These are phyloP conservation scores for Stephania yunnanensis DNA, from an alignment of 164 flowering plant genomes.

Conservation along the genomic window DNA sequence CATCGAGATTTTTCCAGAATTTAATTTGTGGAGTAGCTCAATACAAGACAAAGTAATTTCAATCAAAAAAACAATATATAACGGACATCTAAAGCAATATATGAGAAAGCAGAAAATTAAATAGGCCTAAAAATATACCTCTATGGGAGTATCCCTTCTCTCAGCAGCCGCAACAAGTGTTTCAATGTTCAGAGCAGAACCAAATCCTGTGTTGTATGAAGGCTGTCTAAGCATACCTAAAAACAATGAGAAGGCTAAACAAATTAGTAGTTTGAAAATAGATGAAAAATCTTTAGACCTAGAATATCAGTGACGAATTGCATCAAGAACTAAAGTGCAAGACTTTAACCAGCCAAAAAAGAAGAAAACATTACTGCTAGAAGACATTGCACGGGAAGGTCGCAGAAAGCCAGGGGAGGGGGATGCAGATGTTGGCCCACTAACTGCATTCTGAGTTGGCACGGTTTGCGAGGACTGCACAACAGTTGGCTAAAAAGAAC, in stretches of 20 bases:
- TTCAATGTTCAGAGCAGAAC: slow-evolving; percentile 94
- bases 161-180: slow-evolving; percentile 97
- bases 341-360: background rate
- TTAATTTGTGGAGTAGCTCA: background rate
- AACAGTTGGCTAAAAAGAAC: slow-evolving; percentile 1
- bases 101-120: background rate
- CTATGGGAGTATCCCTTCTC: slow-evolving; percentile 76
- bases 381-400: slow-evolving; percentile 52
- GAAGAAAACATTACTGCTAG: slow-evolving; percentile 44
- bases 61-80: too few species aligned
- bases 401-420: slow-evolving; percentile 62
- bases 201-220: slow-evolving; percentile 62
- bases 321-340: background rate
- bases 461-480: slow-evolving; percentile 25
- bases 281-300: background rate
- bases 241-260: background rate
- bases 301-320: background rate
- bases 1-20: background rate
- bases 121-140: slow-evolving; percentile 41
- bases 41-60: background rate
- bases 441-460: slow-evolving; percentile 39
- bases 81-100: too few species aligned
- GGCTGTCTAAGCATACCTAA: slow-evolving; percentile 31
- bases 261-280: background rate
- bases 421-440: slow-evolving; percentile 32